Evolutionary conservation across 2,329 filamentous ascomycete genomes (phyloP), one percentile per base, ranked within the genome.

Genomic region (Colletotrichum orchidophilum): DNA sequence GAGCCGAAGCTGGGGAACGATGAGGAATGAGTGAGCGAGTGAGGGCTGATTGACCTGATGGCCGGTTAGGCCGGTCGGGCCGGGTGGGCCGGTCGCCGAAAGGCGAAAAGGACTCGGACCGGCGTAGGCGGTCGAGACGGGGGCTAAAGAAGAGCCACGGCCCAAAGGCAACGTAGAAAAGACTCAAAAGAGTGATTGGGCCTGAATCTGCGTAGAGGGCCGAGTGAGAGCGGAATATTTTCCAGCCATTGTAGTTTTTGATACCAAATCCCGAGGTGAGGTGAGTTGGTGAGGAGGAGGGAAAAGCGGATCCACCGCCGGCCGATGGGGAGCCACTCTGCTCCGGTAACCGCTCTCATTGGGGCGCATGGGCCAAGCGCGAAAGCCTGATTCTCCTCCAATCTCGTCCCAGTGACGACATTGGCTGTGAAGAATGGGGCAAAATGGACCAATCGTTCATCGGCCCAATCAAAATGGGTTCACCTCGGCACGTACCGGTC

Each of bases 301-400:
- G 8, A 15, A 35, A n/a, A 18, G 24, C 7, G 42, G 13, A 5
- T 15, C 46, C 4, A 31, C 26, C 15, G 6, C 26, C 53, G 21
- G 39, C 6, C 7, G 9, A 15, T 27, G 26, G 49, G 58, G 64
- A 15, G 42, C 50, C 21, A 5, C 11, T 21, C 6, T 9, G 8
- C 12, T 21, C 18, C 58, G 42, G 15, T 3, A 8, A 18, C 21
- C 31, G 1, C n/a, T 33, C 9, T 69, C 58, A 69, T 71, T 71
- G 69, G 69, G 7, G 69, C 69, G 69, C 69, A 63, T 71, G 69
- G 11, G 21, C 15, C 18, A 5, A 15, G 21, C 11, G 24, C 35
- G 12, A 60, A 71, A 59, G 64, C 59, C 55, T 63, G 69, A 69
- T 63, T 68, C 21, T 27, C 52, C 33, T 63, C 46, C n/a, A 42